Evolutionary conservation across 2,329 filamentous ascomycete genomes (phyloP), one percentile per base, ranked within the genome.

Genomic region (Cercospora sp.): DNA sequence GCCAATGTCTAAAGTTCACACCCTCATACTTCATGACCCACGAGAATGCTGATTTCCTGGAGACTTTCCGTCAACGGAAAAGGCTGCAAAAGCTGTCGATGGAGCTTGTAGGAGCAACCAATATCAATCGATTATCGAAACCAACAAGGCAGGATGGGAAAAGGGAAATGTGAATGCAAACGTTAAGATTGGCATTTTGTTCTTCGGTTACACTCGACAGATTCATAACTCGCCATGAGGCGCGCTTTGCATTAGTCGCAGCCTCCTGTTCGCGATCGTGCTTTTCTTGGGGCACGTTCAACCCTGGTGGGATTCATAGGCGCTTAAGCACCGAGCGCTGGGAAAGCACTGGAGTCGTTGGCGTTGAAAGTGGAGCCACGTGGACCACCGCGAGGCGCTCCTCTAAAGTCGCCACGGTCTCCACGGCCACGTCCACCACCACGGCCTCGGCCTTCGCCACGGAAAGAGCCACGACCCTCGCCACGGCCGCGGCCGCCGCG

Each of bases 361-460:
- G 74, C 73, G 69, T 78, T 78, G 73, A 77, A 67, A 53, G 68
- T 74, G 28, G 73, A 75, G 68, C 80, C 68, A 61, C 72, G 67
- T 55, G 69, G 70, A 53, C 71, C 69, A 68, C 68, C 72, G 40
- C 75, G 72, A 69, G 69, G 69, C 58, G 66, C 69, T 60, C 68
- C 66, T 71, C 79, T 79, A 72, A 78, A 84, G 81, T 60, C 73
- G 33, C 71, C 68, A 69, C 73, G 67, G 63, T 65, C 71, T 66
- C 72, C 75, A 70, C 73, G 76, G 61, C 79, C 75, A 64, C 74
- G 69, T 60, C 69, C 74, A 68, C 75, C 74, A 68, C 74, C 73
- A 70, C 75, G 73, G 61, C 75, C 77, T 69, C 82, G 83, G 77
- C 80, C 81, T 62, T 81, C 81, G 68, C 83, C 80, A 69, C 78